phyloP scores from a whole-genome alignment of 495 filamentous ascomycete genomes.

The Tuber umbilicatum region DNA sequence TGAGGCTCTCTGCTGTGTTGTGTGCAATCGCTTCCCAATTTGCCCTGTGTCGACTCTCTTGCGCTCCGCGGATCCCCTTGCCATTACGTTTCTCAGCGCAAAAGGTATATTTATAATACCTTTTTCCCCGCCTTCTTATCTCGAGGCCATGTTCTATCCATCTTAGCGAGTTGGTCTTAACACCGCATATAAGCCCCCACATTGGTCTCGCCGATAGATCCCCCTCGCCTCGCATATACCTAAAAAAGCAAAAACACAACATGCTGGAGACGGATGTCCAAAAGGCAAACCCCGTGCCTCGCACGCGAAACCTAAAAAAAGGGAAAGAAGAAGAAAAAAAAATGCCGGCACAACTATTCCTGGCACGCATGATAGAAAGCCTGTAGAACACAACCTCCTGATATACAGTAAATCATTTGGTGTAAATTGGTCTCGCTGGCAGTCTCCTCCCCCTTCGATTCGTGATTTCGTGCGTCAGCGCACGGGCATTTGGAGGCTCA shows the following conservation, averaged over 20 bases:
- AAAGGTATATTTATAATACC: constrained; percentile 6
- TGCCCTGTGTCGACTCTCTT: not conserved
- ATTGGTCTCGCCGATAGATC: not conserved
- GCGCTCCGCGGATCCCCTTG: not conserved
- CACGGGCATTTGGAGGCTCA: not conserved
- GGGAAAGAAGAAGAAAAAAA: not conserved
- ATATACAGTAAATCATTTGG: not conserved
- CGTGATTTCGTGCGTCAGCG: not conserved
- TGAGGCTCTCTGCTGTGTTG: not conserved
- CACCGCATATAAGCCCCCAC: constrained; percentile 1
- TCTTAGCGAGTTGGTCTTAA: not conserved
- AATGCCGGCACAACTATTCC: not conserved
- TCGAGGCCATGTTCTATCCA: not conserved
- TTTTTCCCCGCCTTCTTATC: not conserved
- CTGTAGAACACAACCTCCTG: not conserved
- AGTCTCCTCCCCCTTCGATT: not conserved
- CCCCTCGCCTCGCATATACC: not conserved
- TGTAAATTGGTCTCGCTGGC: constrained; percentile 1
- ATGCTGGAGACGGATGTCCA: not conserved
- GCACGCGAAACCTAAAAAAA: not conserved
- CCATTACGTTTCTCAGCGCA: not conserved
- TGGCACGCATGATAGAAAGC: not conserved
- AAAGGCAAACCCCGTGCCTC: not conserved
- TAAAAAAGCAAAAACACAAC: not conserved
- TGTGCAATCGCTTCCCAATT: not conserved